Conservation (phyloP, 2,329 filamentous ascomycete genomes). For the Sporothrix euskadiensis region DNA sequence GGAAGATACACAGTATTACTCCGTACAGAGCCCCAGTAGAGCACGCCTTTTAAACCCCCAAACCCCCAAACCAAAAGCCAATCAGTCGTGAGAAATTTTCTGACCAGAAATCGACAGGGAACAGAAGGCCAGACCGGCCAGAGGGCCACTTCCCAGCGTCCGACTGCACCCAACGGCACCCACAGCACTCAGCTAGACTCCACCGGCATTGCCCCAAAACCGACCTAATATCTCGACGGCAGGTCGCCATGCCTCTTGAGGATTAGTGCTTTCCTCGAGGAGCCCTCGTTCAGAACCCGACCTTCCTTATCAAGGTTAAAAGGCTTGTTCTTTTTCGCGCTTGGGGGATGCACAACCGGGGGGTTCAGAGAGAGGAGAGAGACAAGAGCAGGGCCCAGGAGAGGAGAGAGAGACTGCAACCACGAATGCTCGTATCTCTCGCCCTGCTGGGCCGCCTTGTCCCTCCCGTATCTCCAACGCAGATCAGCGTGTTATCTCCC, state of each 20-base stretch:
- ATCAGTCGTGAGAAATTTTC: conserved; percentile 17
- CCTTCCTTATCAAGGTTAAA: conserved; percentile 28
- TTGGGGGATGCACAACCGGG: conserved; percentile 13
- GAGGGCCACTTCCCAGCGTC: conserved; percentile 7
- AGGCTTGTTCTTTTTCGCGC: conserved; percentile 13
- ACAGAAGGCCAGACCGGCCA: conserved; percentile 16
- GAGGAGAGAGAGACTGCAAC: not conserved
- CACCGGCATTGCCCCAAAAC: conserved; percentile 7
- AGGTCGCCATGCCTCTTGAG: conserved; percentile 14
- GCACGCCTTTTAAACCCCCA: not conserved
- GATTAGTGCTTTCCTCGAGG: not conserved
- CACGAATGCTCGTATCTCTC: not conserved
- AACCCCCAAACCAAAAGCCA: not conserved
- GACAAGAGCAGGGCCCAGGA: not conserved
- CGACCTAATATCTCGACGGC: conserved; percentile 25
- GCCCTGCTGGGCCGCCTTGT: not conserved
- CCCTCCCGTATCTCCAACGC: not conserved
- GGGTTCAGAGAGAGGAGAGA: not conserved
- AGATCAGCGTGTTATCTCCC: conserved; percentile 9
- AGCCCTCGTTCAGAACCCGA: conserved; percentile 1
- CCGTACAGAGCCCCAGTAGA: not conserved
- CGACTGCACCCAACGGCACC: conserved; percentile 1
- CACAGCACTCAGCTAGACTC: not conserved
- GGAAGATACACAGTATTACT: not conserved
- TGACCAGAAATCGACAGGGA: conserved; percentile 4